A percentile compares a stretch with the other conserved stretches of the same genome.
Evolutionary conservation across 139 green algal species (phyloP).

Genomic region (Tetraselmis chui): DNA sequence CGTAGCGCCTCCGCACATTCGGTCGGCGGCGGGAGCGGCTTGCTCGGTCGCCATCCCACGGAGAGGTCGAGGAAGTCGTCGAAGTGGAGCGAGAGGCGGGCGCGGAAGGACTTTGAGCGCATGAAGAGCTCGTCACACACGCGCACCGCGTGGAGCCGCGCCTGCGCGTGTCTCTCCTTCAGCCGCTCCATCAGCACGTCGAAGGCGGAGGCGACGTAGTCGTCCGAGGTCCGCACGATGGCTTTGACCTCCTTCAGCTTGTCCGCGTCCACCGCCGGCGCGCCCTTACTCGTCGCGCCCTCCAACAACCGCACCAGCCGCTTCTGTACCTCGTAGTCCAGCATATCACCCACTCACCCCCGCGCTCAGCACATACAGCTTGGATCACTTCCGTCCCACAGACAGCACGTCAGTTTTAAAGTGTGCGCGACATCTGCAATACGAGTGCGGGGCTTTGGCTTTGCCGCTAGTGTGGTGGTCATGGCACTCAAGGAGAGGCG

Average conservation of each 20-base stretch:
- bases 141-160: conserved; percentile 31
- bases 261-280: conserved; percentile 1
- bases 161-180: conserved; percentile 23
- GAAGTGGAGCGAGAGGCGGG: conserved; percentile 12
- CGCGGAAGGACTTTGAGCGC: conserved; percentile 28
- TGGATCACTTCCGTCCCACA: too few species aligned
- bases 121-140: conserved; percentile 33
- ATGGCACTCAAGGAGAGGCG: too few species aligned
- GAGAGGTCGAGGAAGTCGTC: conserved; percentile 30
- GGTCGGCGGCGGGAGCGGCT: conserved; percentile 29
- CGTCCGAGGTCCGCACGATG: conserved; percentile 13
- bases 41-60: conserved; percentile 15
- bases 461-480: too few species aligned
- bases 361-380: too few species aligned
- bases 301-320: conserved; percentile 15
- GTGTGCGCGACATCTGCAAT: too few species aligned
- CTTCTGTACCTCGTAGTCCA: background rate
- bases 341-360: conserved; percentile 7
- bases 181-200: conserved; percentile 23
- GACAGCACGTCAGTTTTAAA: too few species aligned
- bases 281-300: conserved; percentile 15
- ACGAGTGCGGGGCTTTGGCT: too few species aligned
- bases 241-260: conserved; percentile 18
- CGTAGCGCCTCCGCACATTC: conserved; percentile 20
- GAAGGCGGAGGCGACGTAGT: conserved; percentile 12